Conservation (phyloP, 176 grass and related monocot species). For the Pontederia crassipes region DNA sequence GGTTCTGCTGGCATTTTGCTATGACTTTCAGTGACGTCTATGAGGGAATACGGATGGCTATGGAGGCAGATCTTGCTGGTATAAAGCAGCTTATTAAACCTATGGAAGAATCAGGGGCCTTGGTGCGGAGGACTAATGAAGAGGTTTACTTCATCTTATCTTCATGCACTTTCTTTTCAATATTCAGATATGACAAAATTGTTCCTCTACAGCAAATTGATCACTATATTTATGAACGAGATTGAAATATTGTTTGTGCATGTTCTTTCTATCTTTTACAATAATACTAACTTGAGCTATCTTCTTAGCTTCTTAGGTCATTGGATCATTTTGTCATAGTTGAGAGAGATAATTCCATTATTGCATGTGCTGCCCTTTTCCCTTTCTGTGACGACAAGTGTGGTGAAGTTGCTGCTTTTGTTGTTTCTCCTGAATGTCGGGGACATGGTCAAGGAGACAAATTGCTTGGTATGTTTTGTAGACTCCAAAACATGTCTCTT, state of each 20-base stretch:
- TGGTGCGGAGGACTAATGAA: slow-evolving; percentile 60
- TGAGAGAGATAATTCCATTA: slow-evolving; percentile 92
- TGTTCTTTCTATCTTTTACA: neutral
- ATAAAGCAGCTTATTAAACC: slow-evolving; percentile 73
- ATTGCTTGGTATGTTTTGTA: slow-evolving; percentile 57
- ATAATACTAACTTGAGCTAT: neutral
- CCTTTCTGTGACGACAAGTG: slow-evolving; percentile 62
- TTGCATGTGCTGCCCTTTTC: slow-evolving; percentile 85
- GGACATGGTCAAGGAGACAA: slow-evolving; percentile 82
- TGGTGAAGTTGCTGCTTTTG: slow-evolving; percentile 85
- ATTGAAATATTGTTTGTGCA: neutral
- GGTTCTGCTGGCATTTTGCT: neutral
- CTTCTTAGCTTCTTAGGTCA: slow-evolving; percentile 63
- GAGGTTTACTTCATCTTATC: slow-evolving; percentile 31
- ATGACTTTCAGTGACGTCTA: slow-evolving; percentile 64
- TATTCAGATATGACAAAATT: neutral
- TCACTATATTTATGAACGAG: neutral
- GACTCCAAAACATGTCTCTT: neutral
- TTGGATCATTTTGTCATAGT: slow-evolving; percentile 66
- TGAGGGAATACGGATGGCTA: slow-evolving; percentile 79
- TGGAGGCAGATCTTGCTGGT: slow-evolving; percentile 68
- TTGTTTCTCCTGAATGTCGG: slow-evolving; percentile 86
- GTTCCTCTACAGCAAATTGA: neutral
- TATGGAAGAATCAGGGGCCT: slow-evolving; percentile 72
- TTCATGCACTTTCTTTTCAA: neutral